Conservation (phyloP, 2,329 filamentous ascomycete species). For the Colletotrichum sp. region DNA sequence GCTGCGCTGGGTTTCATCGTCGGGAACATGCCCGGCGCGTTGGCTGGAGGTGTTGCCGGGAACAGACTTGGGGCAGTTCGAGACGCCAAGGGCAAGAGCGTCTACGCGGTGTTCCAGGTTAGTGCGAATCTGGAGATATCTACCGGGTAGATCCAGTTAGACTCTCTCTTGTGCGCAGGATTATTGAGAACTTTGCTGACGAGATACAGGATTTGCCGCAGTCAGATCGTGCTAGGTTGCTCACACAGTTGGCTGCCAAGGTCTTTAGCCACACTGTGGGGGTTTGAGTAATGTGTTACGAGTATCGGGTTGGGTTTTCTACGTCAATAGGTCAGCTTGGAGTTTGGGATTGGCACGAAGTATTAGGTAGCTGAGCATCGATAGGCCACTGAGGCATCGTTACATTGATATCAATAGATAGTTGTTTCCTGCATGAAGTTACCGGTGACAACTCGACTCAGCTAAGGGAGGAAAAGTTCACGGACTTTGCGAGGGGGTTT, state of each 20-base stretch:
- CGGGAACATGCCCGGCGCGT: conserved; percentile 85
- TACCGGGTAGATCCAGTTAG: conserved; percentile 8
- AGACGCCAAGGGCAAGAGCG: conserved; percentile 92
- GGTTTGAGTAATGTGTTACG: conserved; percentile 33
- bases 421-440: not conserved
- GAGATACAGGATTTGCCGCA: conserved; percentile 74
- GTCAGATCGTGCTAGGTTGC: conserved; percentile 77
- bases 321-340: conserved; percentile 2
- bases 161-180: not conserved
- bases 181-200: not conserved
- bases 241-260: conserved; percentile 84
- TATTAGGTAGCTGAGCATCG: not conserved
- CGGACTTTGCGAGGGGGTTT: not conserved
- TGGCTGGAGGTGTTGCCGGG: conserved; percentile 91
- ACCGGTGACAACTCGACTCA: not conserved
- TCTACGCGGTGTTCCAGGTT: conserved; percentile 84
- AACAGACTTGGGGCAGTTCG: conserved; percentile 90
- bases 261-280: conserved; percentile 83
- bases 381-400: not conserved
- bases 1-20: conserved; percentile 94
- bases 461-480: not conserved
- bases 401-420: conserved; percentile 1
- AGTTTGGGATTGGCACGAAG: conserved; percentile 1
- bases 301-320: not conserved
- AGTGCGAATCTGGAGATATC: conserved; percentile 27